Percentiles rank a stretch among this genome's conserved stretches.
Conservation (phyloP, 257 asterid species). For the Thymus quinquecostatus region DNA sequence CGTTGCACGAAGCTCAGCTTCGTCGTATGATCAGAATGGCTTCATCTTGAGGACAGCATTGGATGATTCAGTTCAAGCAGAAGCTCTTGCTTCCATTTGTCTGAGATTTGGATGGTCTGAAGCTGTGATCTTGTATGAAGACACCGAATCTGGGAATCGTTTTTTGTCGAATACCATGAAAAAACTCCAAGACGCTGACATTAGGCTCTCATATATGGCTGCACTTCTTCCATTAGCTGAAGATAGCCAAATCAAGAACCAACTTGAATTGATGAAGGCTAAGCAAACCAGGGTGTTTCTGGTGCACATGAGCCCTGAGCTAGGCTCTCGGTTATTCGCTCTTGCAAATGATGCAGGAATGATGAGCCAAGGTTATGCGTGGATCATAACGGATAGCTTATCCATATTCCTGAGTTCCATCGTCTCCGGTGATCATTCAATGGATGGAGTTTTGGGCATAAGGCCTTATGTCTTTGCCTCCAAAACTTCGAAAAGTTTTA, state of each 20-base stretch:
- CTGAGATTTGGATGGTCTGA: no score
- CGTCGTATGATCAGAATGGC: not conserved
- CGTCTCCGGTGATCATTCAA: constrained; percentile 41
- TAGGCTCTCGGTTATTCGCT: constrained; percentile 37
- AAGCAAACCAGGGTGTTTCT: constrained; percentile 42
- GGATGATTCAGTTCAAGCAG: constrained; percentile 37
- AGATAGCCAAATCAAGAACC: constrained; percentile 25
- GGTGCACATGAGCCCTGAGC: no score
- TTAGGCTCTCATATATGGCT: constrained; percentile 19
- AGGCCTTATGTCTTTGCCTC: constrained; percentile 18
- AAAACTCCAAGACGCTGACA: constrained; percentile 36
- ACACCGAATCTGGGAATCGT: constrained; percentile 29
- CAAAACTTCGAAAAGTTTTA: constrained; percentile 31
- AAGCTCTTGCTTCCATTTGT: no score
- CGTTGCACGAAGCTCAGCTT: constrained; percentile 25
- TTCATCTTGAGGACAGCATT: constrained; percentile 29
- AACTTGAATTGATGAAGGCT: constrained; percentile 21
- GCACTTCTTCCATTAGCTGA: constrained; percentile 32
- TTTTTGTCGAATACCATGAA: constrained; percentile 38
- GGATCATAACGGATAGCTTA: constrained; percentile 56
- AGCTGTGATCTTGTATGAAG: no score
- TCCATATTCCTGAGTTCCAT: constrained; percentile 45
- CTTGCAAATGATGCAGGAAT: constrained; percentile 36
- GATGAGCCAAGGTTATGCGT: constrained; percentile 55
- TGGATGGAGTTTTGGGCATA: constrained; percentile 66